Evolutionary conservation across 2,329 filamentous ascomycete genomes (phyloP).

Genomic region (Stemphylium vesicarium): DNA sequence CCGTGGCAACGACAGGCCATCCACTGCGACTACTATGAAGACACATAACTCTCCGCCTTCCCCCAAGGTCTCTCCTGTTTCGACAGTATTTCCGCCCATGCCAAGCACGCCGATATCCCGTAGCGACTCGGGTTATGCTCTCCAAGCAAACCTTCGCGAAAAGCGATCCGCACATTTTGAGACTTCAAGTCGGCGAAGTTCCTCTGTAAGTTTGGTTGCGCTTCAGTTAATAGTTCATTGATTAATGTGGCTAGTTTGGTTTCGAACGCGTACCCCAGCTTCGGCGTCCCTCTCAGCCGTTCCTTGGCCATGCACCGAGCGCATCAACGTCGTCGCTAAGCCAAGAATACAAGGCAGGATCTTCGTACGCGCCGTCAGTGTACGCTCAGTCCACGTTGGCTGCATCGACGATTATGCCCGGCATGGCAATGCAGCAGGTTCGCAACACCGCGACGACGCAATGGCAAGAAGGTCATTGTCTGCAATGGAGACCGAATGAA

Average conservation of each 20-base stretch:
- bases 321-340: slow-evolving; percentile 70
- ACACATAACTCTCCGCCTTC: slow-evolving; percentile 61
- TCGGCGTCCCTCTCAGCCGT: slow-evolving; percentile 70
- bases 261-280: slow-evolving; percentile 72
- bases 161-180: slow-evolving; percentile 95
- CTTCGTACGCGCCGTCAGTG: slow-evolving; percentile 76
- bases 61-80: slow-evolving; percentile 74
- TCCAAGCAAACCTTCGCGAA: slow-evolving; percentile 85
- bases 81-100: slow-evolving; percentile 76
- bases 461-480: slow-evolving; percentile 86
- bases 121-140: slow-evolving; percentile 88
- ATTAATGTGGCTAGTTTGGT: slow-evolving; percentile 63
- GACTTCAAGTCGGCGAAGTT: slow-evolving; percentile 80
- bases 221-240: slow-evolving; percentile 25
- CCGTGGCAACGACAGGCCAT: slow-evolving; percentile 71
- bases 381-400: slow-evolving; percentile 87
- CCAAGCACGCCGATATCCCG: slow-evolving; percentile 81
- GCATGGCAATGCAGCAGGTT: slow-evolving; percentile 79
- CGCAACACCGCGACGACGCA: slow-evolving; percentile 78
- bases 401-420: slow-evolving; percentile 86
- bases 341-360: slow-evolving; percentile 57
- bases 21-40: slow-evolving; percentile 50
- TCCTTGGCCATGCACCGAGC: slow-evolving; percentile 69
- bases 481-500: slow-evolving; percentile 70
- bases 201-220: slow-evolving; percentile 62